Conservation (phyloP, 805 yeast genomes). For the Ogataea wickerhamii region DNA sequence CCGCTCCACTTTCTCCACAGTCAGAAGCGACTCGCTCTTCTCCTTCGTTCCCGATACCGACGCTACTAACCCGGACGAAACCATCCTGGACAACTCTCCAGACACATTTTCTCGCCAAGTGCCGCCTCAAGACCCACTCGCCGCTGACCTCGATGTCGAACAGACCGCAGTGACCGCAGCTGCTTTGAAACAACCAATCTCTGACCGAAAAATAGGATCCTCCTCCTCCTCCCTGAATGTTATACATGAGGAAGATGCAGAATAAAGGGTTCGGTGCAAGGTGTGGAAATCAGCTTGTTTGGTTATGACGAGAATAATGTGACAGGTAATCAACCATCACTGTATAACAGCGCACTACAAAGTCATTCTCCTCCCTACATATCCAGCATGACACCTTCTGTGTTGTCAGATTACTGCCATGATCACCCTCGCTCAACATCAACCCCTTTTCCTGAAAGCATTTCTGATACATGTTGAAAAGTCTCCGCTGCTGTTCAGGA, state of each 20-base stretch:
- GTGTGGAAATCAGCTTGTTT: no score
- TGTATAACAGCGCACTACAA: no score
- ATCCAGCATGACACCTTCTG: no score
- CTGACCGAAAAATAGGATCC: conserved; percentile 1
- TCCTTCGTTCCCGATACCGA: conserved; percentile 7
- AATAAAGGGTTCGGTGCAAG: no score
- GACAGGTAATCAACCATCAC: no score
- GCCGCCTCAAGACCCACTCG: no score
- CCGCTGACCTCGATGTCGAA: not conserved
- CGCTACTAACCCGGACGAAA: conserved; percentile 5
- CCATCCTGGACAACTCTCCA: conserved; percentile 5
- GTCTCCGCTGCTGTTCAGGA: not conserved
- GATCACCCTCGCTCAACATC: not conserved
- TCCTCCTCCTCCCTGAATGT: conserved; percentile 9
- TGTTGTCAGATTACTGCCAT: no score
- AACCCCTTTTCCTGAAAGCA: not conserved
- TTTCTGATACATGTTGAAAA: not conserved
- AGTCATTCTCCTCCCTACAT: no score
- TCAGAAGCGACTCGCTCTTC: conserved; percentile 15
- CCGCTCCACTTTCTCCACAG: conserved; percentile 11
- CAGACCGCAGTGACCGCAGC: not conserved
- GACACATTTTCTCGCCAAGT: not conserved
- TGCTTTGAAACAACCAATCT: conserved; percentile 3
- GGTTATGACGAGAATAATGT: no score
- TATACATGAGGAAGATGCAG: conserved; percentile 9